Base-by-base conservation (phyloP, 2,329 filamentous ascomycete genomes). In the Pseudogymnoascus sp. region DNA sequence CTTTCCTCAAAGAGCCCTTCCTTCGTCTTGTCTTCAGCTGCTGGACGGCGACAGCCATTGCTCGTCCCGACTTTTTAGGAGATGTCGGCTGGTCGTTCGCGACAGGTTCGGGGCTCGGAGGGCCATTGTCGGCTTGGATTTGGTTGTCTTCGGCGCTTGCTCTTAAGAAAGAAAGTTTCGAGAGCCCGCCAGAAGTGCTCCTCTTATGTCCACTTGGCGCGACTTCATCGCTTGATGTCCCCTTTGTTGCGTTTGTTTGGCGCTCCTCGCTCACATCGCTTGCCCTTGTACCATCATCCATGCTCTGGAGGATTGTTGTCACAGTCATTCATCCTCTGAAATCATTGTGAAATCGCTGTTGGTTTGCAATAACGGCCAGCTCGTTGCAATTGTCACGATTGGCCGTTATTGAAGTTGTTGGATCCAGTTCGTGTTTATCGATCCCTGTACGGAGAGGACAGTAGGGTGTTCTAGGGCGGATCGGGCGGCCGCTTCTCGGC, bases 1-100 rank as follows among this genome's bases (percentile, higher is more conserved):
- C 91, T 75, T 96, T 96, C 64, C 92, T 84, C 72, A 97, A 79
- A 9, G 92, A 96, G 3, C 91, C 92, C 72, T 89, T 90, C 64
- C 92, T 84, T 69, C 87, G 86, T 62, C 91, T 80, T 55, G 84
- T 84, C 72, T 75, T 81, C 72, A 74, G 79, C 71, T 75, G 79
- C 70, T 77, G 77, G 55, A 73, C 68, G 8, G 69, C 71, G 33
- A 69, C 70, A 39, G 72, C 72, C 70, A 74, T 72, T 12, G 72
- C 70, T 52, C 72, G 64, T 36, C 66, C 66, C 6, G 65, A 16
- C 45, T 71, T 73, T 62, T 71, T 74, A 16, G 71, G 62, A 5
- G 67, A 68, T 14, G 60, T 28, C 1, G 62, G 63, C 58, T 70
- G 69, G 62, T 71, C 69, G 14, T 64, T 68, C 64, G 67, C 67